Evolutionary conservation across 225 moss, liverwort and hornwort species (phyloP).

Genomic region (Physcomitrium patens): DNA sequence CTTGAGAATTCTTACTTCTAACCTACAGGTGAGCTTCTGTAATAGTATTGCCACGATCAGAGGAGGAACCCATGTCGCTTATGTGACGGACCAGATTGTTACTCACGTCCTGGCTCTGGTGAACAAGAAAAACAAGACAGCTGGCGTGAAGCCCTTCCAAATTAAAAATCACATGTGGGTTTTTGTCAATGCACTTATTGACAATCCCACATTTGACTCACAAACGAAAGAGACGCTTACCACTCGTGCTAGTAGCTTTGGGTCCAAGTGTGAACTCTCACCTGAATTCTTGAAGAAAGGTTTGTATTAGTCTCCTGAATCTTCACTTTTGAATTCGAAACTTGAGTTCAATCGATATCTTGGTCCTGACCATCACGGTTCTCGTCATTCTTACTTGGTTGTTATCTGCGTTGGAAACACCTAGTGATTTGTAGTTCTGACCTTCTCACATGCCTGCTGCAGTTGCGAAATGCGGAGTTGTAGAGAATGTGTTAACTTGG

Average conservation of each 20-base stretch:
- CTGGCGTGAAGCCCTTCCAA: conserved; percentile 84
- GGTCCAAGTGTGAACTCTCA: conserved; percentile 93
- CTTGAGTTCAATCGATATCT: background rate
- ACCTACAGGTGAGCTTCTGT: conserved; percentile 88
- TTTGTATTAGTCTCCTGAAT: conserved; percentile 11
- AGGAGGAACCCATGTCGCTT: conserved; percentile 89
- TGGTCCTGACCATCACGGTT: background rate
- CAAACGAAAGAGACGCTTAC: conserved; percentile 97
- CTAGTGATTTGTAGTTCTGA: background rate
- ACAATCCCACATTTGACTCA: conserved; percentile 98
- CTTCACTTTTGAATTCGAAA: background rate
- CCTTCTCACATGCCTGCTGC: conserved; percentile 26
- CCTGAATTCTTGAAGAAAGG: conserved; percentile 89
- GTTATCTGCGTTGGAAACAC: background rate
- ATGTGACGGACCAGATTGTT: conserved; percentile 85
- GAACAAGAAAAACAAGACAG: conserved; percentile 85
- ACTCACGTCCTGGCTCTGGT: conserved; percentile 67
- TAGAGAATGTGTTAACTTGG: conserved; percentile 81
- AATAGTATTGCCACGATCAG: conserved; percentile 98
- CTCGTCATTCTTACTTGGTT: background rate
- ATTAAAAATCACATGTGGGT: conserved; percentile 94
- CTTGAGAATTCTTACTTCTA: background rate
- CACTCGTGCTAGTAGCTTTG: conserved; percentile 85
- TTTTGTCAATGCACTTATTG: conserved; percentile 96
- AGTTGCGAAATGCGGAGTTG: conserved; percentile 93